phyloP scores from a whole-genome alignment of 306 rosid genomes.

The Malus sieversii region DNA sequence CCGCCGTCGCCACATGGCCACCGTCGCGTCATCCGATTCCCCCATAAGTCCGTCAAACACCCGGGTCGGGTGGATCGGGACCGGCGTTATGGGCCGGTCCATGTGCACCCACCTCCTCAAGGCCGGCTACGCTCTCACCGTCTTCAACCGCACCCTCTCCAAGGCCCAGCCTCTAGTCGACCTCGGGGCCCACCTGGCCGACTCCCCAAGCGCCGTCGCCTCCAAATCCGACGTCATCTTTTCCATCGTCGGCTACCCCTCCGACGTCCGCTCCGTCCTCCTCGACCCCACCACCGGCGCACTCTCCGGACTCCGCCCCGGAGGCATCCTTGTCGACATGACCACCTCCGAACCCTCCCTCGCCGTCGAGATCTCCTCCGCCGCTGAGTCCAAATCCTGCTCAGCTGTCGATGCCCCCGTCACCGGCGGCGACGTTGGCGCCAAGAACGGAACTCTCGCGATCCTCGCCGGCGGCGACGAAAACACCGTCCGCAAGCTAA shows the following conservation, averaged over 20 bases:
- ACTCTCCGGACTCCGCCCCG: slow-evolving; percentile 71
- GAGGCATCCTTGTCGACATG: slow-evolving; percentile 86
- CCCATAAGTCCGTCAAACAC: slow-evolving; percentile 49
- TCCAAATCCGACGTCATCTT: slow-evolving; percentile 74
- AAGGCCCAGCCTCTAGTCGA: slow-evolving; percentile 76
- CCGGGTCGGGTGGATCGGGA: slow-evolving; percentile 94
- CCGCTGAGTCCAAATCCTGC: slow-evolving; percentile 46
- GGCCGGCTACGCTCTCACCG: slow-evolving; percentile 78
- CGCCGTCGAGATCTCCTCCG: slow-evolving; percentile 53
- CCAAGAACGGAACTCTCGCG: slow-evolving; percentile 57
- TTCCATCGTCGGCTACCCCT: slow-evolving; percentile 87
- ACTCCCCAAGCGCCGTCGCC: slow-evolving; percentile 59
- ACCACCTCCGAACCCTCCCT: slow-evolving; percentile 94
- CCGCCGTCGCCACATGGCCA: slow-evolving; percentile 47
- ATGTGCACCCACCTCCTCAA: slow-evolving; percentile 78
- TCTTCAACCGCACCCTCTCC: slow-evolving; percentile 86
- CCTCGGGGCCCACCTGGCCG: slow-evolving; percentile 60
- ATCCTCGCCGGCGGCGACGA: slow-evolving; percentile 81
- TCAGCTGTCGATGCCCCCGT: slow-evolving; percentile 77
- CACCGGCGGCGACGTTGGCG: slow-evolving; percentile 88
- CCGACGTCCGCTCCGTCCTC: slow-evolving; percentile 84
- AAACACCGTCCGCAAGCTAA: slow-evolving; percentile 14
- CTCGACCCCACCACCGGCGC: slow-evolving; percentile 64
- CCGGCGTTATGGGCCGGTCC: slow-evolving; percentile 88
- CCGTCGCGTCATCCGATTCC: slow-evolving; percentile 22